A percentile compares a stretch with the other conserved stretches of the same genome.
phyloP scores from a whole-genome alignment of 2,329 filamentous ascomycete species.

The Beauveria sp. region DNA sequence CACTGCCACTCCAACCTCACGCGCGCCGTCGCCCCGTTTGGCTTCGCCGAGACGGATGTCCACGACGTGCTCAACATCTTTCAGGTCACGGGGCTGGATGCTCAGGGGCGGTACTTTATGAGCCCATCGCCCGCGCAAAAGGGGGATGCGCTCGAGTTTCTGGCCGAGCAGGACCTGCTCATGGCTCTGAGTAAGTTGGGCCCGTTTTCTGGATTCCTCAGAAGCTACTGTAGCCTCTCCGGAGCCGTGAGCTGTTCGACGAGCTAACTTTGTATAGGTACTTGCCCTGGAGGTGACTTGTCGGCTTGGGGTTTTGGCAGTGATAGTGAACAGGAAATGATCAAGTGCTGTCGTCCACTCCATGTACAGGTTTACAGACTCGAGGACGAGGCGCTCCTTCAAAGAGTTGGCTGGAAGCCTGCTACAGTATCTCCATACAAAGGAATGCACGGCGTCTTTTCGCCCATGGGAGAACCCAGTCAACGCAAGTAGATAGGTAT shows the following conservation, averaged over 20 bases:
- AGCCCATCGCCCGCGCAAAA: conserved; percentile 48
- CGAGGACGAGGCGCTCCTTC: conserved; percentile 42
- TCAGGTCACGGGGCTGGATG: conserved; percentile 72
- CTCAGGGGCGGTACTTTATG: conserved; percentile 70
- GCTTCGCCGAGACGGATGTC: conserved; percentile 64
- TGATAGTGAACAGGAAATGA: conserved; percentile 59
- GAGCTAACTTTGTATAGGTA: conserved; percentile 31
- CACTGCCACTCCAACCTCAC: conserved; percentile 80
- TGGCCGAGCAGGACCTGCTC: conserved; percentile 71
- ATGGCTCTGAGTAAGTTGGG: conserved; percentile 42
- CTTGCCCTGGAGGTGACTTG: conserved; percentile 75
- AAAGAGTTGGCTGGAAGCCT: conserved; percentile 51
- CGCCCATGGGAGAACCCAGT: conserved; percentile 18
- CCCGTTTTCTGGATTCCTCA: neutral
- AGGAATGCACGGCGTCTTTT: conserved; percentile 55
- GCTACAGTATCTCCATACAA: conserved; percentile 53
- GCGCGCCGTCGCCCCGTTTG: conserved; percentile 61
- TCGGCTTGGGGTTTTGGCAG: conserved; percentile 75
- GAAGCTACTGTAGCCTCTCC: neutral
- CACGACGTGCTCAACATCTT: conserved; percentile 85
- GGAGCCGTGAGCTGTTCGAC: conserved; percentile 27
- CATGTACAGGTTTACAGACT: conserved; percentile 66
- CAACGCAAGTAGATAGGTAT: neutral
- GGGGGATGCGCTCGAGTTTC: conserved; percentile 63
- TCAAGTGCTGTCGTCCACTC: conserved; percentile 63